A percentile compares a stretch with the other conserved stretches of the same genome.
phyloP scores from a whole-genome alignment of 2,329 filamentous ascomycete genomes.

The Didymella pinodella region DNA sequence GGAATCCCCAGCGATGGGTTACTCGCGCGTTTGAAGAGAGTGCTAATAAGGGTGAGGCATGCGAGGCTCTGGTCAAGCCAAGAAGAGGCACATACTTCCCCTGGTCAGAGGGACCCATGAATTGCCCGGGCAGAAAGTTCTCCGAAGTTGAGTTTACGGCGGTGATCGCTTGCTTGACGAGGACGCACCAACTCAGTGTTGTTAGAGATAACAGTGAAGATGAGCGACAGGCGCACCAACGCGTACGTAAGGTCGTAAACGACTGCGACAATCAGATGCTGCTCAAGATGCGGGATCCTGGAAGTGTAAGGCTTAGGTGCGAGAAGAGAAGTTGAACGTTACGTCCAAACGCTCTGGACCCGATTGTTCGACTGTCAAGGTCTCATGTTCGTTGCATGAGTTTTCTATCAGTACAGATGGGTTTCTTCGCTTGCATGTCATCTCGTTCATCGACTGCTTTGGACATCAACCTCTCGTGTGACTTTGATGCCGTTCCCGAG shows the following conservation, averaged over 20 bases:
- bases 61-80: conserved; percentile 14
- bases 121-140: conserved; percentile 46
- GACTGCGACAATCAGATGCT: conserved; percentile 1
- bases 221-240: conserved; percentile 59
- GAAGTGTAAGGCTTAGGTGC: background rate
- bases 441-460: background rate
- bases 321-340: background rate
- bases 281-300: conserved; percentile 61
- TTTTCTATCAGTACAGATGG: background rate
- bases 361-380: background rate
- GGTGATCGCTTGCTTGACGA: conserved; percentile 27
- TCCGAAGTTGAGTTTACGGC: conserved; percentile 49
- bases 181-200: background rate
- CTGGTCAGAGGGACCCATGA: conserved; percentile 32
- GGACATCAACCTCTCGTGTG: conserved; percentile 1
- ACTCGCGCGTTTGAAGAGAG: background rate
- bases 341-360: background rate
- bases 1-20: conserved; percentile 46
- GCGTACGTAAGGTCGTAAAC: conserved; percentile 61
- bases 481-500: conserved; percentile 8
- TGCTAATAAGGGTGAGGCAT: conserved; percentile 2
- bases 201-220: background rate
- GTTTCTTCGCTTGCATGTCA: background rate
- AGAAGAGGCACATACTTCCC: conserved; percentile 21
- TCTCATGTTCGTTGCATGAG: background rate